These are phyloP conservation scores for Aphanomyces astaci DNA, from an alignment of 352 stramenopile genomes.

Conservation along the genomic window DNA sequence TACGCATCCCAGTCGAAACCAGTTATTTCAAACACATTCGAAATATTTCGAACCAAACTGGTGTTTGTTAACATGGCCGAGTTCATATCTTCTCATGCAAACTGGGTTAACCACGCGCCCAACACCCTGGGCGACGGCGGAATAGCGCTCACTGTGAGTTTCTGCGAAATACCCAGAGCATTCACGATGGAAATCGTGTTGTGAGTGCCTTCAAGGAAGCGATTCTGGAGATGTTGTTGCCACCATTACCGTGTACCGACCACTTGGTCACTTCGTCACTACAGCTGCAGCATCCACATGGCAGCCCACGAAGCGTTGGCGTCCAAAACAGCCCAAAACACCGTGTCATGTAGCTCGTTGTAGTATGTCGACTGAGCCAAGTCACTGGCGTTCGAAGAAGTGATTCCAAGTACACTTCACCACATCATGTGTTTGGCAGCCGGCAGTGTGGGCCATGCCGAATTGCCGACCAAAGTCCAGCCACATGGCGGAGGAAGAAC, in stretches of 20 bases:
- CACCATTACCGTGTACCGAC: neutral
- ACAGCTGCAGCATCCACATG: neutral
- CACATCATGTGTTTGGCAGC: neutral
- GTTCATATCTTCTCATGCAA: slow-evolving; percentile 8
- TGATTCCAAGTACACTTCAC: slow-evolving; percentile 18
- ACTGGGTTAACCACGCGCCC: slow-evolving; percentile 5
- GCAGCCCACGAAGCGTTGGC: neutral
- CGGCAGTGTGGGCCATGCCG: slow-evolving; percentile 11
- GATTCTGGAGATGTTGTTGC: slow-evolving; percentile 6
- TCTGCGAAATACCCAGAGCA: neutral
- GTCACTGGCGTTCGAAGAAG: neutral
- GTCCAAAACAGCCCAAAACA: neutral
- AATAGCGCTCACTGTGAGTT: neutral
- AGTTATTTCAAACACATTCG: neutral
- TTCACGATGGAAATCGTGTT: slow-evolving; percentile 14
- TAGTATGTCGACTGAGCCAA: neutral
- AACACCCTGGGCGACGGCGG: neutral
- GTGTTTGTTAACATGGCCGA: neutral
- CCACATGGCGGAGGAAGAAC: neutral
- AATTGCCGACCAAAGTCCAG: slow-evolving; percentile 5
- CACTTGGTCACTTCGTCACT: slow-evolving; percentile 9
- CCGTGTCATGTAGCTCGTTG: neutral
- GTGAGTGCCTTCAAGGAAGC: neutral
- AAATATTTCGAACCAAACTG: neutral
- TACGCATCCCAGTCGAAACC: slow-evolving; percentile 4